phyloP scores from a whole-genome alignment of 2,329 filamentous ascomycete species.

The Trichothecium roseum region DNA sequence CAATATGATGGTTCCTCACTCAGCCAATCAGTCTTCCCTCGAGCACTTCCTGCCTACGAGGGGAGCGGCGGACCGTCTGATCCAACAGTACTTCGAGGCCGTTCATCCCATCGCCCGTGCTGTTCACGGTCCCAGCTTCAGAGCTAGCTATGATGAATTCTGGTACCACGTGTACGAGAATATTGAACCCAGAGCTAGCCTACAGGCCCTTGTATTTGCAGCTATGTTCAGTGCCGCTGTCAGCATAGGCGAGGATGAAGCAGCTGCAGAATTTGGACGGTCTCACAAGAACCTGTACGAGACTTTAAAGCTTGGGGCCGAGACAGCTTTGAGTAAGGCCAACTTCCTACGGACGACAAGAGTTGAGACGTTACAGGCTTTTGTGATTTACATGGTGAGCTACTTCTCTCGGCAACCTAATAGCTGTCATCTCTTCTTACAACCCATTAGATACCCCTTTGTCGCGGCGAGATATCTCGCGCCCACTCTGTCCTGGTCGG shows the following conservation, averaged over 20 bases:
- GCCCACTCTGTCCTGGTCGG: slow-evolving; percentile 64
- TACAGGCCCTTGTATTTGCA: slow-evolving; percentile 60
- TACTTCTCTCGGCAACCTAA: too few species aligned
- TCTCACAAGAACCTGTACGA: slow-evolving; percentile 48
- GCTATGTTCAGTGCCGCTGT: slow-evolving; percentile 59
- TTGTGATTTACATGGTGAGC: slow-evolving; percentile 65
- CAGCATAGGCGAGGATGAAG: slow-evolving; percentile 47
- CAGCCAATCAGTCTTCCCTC: slow-evolving; percentile 36
- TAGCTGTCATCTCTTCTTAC: too few species aligned
- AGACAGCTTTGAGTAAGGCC: slow-evolving; percentile 56
- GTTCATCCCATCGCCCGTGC: slow-evolving; percentile 61
- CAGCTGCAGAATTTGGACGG: slow-evolving; percentile 40
- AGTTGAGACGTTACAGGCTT: slow-evolving; percentile 65
- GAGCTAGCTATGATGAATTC: slow-evolving; percentile 53
- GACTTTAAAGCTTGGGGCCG: slow-evolving; percentile 54
- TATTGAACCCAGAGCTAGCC: slow-evolving; percentile 51
- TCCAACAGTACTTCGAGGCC: slow-evolving; percentile 56
- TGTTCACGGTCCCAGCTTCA: slow-evolving; percentile 57
- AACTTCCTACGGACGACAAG: slow-evolving; percentile 58
- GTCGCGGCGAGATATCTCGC: slow-evolving; percentile 60
- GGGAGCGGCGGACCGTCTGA: slow-evolving; percentile 46
- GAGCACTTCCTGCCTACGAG: slow-evolving; percentile 51
- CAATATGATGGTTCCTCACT: slow-evolving; percentile 53
- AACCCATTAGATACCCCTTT: slow-evolving; percentile 51
- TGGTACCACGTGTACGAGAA: slow-evolving; percentile 51